Evolutionary conservation across 495 filamentous ascomycete species (phyloP), one percentile per base, ranked within the genome.

Genomic region (Aspergillus baeticus): DNA sequence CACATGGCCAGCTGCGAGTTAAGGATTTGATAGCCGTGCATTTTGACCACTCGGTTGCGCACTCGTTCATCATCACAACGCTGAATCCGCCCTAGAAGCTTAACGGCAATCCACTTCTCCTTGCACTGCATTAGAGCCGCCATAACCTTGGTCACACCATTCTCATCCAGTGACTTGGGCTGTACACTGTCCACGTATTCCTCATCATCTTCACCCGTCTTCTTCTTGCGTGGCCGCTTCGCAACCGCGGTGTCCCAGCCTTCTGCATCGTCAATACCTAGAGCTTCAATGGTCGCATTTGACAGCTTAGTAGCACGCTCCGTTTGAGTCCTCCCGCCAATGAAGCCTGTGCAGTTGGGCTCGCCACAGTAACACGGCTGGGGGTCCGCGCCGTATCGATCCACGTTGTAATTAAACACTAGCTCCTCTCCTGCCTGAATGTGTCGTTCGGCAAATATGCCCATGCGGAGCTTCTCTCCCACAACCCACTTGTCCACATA

Each of bases 401-500:
- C 94, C 51, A 99, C 94, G 61, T 99, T 99, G 81, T 99, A 99
- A 77, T 99, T 96, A 79, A 99, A 99, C n/a, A 96, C 92, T 31
- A 99, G 78, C 69, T 99, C 94, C 70, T 99, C 94, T 37, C 94
- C 95, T 2, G 88, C 84, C 62, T 86, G 83, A 62, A 99, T 89
- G 64, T 82, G 79, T 57, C 92, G 90, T 76, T 88, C 83, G 62
- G 94, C 91, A 75, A 99, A 99, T 60, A 99, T 98, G 57, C 94
- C 94, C 94, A 99, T 98, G 64, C 94, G 93, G 68, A 97, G 74
- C 75, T 96, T 97, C 64, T 95, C 89, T n/a, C 92, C 92, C 34
- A 98, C 92, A 45, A 99, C 91, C 94, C 94, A 99, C 70, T 99
- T 99, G 76, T 99, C 94, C 59, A 98, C 93, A 73, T 94, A 98